These are phyloP conservation scores for Oemleria cerasiformis DNA, from an alignment of 306 rosid species.

Conservation along the genomic window DNA sequence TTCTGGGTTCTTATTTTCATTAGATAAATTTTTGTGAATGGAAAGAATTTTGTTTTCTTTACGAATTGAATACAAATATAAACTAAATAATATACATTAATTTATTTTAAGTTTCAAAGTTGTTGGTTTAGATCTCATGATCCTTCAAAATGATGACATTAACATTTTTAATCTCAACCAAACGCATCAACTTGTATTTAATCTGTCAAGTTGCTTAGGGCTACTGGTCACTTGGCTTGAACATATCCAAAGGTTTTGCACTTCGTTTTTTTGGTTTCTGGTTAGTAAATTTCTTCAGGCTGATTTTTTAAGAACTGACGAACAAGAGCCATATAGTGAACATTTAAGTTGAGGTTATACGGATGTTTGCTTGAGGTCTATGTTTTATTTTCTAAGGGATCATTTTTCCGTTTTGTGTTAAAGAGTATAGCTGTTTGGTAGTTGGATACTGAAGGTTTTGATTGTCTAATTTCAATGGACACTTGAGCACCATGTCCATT, in stretches of 20 bases:
- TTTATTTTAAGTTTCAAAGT: not conserved
- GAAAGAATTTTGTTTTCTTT: not conserved
- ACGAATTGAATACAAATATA: no score
- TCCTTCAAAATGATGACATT: not conserved
- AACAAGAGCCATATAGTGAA: not conserved
- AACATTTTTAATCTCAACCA: not conserved
- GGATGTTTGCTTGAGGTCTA: not conserved
- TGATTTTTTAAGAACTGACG: not conserved
- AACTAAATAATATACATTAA: not conserved
- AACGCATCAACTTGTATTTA: not conserved
- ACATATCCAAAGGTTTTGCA: not conserved
- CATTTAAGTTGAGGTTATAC: not conserved
- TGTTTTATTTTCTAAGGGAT: not conserved
- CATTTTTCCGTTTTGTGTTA: not conserved
- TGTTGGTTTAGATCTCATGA: not conserved
- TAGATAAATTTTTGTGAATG: not conserved
- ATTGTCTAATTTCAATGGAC: not conserved
- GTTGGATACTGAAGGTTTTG: not conserved
- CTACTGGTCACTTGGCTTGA: not conserved
- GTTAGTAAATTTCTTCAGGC: not conserved
- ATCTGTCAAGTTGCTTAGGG: not conserved
- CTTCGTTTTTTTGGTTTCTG: not conserved
- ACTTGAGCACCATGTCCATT: not conserved
- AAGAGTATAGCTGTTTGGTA: not conserved
- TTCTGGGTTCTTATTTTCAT: not conserved